Conservation (phyloP, 768 basidiomycete species). For the Pholiota microspora region DNA sequence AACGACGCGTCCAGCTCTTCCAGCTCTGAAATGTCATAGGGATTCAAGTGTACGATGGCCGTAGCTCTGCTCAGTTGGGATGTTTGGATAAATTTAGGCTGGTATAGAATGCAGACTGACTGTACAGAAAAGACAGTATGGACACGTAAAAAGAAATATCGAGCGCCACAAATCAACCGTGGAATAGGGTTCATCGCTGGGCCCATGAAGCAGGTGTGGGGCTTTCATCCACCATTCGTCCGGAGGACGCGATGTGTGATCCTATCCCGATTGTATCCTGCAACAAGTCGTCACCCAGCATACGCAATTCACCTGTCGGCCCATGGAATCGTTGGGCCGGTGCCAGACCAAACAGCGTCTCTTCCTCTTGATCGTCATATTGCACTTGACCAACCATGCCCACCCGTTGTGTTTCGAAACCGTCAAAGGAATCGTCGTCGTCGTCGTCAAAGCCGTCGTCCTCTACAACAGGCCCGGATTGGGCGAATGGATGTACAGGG, state of each 20-base stretch:
- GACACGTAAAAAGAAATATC: no score
- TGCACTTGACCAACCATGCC: conserved; percentile 22
- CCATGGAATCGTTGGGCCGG: conserved; percentile 44
- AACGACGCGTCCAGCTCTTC: not conserved
- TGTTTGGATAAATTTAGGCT: not conserved
- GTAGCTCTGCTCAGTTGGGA: no score
- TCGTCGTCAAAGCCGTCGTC: conserved; percentile 48
- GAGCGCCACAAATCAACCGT: no score
- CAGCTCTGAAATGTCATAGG: conserved; percentile 4
- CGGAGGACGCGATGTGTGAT: conserved; percentile 43
- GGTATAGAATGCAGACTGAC: no score
- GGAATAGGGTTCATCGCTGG: conserved; percentile 3
- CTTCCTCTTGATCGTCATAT: conserved; percentile 41
- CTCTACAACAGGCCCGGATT: conserved; percentile 35
- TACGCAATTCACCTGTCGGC: conserved; percentile 36
- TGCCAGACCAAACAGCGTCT: conserved; percentile 72
- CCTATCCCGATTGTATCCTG: conserved; percentile 66
- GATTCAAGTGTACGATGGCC: not conserved
- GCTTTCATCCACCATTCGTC: conserved; percentile 59
- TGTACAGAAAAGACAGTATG: no score
- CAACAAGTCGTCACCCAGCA: conserved; percentile 63
- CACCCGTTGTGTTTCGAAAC: conserved; percentile 26
- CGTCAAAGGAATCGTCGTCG: conserved; percentile 49
- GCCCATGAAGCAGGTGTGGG: conserved; percentile 55
- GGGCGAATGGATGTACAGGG: conserved; percentile 65